Percentiles rank a stretch among this genome's conserved stretches.
These are phyloP conservation scores for Saprolegnia parasitica DNA, from an alignment of 352 stramenopile species.

Conservation along the genomic window DNA sequence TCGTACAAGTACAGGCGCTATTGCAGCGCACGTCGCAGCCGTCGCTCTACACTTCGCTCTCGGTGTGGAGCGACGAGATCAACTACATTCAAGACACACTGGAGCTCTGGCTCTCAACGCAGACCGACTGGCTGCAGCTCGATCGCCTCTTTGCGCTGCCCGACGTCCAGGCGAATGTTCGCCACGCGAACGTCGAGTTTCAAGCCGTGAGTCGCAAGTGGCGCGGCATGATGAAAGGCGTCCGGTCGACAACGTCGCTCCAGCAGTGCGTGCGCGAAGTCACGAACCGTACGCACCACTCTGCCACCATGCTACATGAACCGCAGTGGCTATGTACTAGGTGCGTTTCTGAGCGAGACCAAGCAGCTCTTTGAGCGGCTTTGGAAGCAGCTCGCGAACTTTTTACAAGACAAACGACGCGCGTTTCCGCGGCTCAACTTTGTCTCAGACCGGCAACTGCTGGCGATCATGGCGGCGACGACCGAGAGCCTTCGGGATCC, in stretches of 20 bases:
- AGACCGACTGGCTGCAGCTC: slow-evolving; percentile 50
- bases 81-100: slow-evolving; percentile 55
- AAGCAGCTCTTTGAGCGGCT: slow-evolving; percentile 47
- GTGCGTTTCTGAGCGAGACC: slow-evolving; percentile 42
- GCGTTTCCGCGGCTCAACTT: slow-evolving; percentile 60
- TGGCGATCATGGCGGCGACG: slow-evolving; percentile 49
- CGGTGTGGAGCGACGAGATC: slow-evolving; percentile 54
- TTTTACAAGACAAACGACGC: slow-evolving; percentile 55
- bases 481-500: slow-evolving; percentile 31
- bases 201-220: slow-evolving; percentile 62
- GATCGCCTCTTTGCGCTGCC: slow-evolving; percentile 42
- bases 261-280: slow-evolving; percentile 54
- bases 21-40: slow-evolving; percentile 27
- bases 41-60: slow-evolving; percentile 16
- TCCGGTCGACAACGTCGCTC: slow-evolving; percentile 45
- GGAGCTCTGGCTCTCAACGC: slow-evolving; percentile 48
- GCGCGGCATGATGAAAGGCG: slow-evolving; percentile 58
- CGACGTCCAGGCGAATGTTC: slow-evolving; percentile 56
- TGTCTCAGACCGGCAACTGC: slow-evolving; percentile 54
- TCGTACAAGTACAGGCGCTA: slow-evolving; percentile 20
- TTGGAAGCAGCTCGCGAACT: slow-evolving; percentile 49
- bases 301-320: too few relatives aligned
- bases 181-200: slow-evolving; percentile 52
- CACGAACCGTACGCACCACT: slow-evolving; percentile 36
- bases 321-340: background rate